These are phyloP conservation scores for Penicillium polonicum DNA, from an alignment of 2,329 filamentous ascomycete species.

Conservation along the genomic window DNA sequence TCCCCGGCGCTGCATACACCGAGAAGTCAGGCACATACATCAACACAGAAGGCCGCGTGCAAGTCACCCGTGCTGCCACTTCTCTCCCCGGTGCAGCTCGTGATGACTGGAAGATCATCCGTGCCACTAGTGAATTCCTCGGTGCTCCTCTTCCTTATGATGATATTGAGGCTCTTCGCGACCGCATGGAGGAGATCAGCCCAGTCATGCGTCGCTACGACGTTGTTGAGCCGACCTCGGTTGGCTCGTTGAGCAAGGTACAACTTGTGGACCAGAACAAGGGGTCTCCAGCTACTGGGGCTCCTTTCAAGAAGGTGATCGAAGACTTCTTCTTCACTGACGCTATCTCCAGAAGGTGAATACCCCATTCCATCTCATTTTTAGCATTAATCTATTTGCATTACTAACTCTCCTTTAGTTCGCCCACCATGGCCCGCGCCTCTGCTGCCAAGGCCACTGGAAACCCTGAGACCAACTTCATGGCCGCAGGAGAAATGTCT, in stretches of 20 bases:
- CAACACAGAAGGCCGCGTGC: conserved; percentile 95
- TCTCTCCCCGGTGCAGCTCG: conserved; percentile 84
- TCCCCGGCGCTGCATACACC: conserved; percentile 92
- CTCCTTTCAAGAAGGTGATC: conserved; percentile 78
- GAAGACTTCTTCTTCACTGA: conserved; percentile 99
- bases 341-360: conserved; percentile 89
- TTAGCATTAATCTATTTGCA: not conserved
- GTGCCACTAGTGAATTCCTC: conserved; percentile 87
- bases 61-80: conserved; percentile 88
- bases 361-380: conserved; percentile 17
- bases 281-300: conserved; percentile 70
- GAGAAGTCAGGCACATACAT: conserved; percentile 96
- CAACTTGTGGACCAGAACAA: conserved; percentile 97
- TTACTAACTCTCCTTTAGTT: conserved; percentile 55
- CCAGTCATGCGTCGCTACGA: conserved; percentile 88
- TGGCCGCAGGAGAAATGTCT: conserved; percentile 64
- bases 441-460: conserved; percentile 85
- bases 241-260: conserved; percentile 79
- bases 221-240: conserved; percentile 76
- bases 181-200: conserved; percentile 93
- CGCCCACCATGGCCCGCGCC: conserved; percentile 96
- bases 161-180: conserved; percentile 81
- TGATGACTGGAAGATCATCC: conserved; percentile 99
- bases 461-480: conserved; percentile 74
- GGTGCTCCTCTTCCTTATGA: conserved; percentile 87